A percentile compares a stretch with the other conserved stretches of the same genome.
Evolutionary conservation across 768 basidiomycete genomes (phyloP).

Genomic region (Boletus eberwhitei): DNA sequence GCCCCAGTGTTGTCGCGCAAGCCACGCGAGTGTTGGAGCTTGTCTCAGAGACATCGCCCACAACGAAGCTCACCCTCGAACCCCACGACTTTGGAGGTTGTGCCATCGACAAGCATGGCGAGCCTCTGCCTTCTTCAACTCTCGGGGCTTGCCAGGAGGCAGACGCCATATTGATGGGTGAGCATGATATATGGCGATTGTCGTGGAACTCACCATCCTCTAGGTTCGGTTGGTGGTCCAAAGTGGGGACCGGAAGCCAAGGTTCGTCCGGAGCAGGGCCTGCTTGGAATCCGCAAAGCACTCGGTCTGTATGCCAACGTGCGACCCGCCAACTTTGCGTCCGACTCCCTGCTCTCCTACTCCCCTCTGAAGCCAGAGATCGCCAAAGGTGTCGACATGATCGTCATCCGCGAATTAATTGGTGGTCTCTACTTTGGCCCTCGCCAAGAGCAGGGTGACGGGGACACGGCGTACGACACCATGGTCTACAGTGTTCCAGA

Average conservation of each 20-base stretch:
- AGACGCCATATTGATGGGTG: constrained; percentile 95
- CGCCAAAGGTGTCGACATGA: constrained; percentile 83
- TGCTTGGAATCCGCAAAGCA: constrained; percentile 83
- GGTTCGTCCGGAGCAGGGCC: constrained; percentile 89
- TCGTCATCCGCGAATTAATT: constrained; percentile 94
- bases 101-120: constrained; percentile 86
- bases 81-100: constrained; percentile 84
- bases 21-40: constrained; percentile 80
- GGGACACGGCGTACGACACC: constrained; percentile 81
- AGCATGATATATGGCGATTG: constrained; percentile 13
- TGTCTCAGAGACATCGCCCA: constrained; percentile 56
- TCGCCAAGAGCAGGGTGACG: constrained; percentile 80
- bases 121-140: constrained; percentile 81
- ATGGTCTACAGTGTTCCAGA: constrained; percentile 92
- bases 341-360: constrained; percentile 80
- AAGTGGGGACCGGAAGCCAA: constrained; percentile 93
- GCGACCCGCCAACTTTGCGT: constrained; percentile 92
- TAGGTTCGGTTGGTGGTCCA: constrained; percentile 97
- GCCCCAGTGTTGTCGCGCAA: constrained; percentile 87
- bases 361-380: constrained; percentile 87
- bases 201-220: constrained; percentile 1
- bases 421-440: constrained; percentile 95
- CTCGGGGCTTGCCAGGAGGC: constrained; percentile 87
- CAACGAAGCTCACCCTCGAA: constrained; percentile 72
- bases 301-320: constrained; percentile 98